Conservation (phyloP, 2,329 filamentous ascomycete genomes). For the Cryphonectria carpinicola region DNA sequence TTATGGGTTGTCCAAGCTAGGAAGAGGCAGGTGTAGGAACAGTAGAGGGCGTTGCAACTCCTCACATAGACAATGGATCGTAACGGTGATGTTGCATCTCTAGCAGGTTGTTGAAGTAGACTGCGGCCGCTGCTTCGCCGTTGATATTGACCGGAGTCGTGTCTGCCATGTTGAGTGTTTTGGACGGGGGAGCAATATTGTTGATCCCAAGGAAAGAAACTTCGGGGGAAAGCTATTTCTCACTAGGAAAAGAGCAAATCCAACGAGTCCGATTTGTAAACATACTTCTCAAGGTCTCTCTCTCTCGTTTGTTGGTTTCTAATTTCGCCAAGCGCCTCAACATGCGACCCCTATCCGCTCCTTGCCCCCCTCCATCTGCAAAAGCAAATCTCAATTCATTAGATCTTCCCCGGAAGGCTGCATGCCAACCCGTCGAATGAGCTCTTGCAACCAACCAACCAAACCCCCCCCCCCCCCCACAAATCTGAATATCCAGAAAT, state of each 20-base stretch:
- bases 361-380: not conserved
- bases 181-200: not conserved
- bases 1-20: not conserved
- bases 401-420: not conserved
- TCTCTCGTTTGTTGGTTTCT: not conserved
- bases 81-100: not conserved
- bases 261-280: not conserved
- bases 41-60: not conserved
- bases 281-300: not conserved
- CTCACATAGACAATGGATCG: not conserved
- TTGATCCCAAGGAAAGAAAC: not conserved
- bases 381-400: not conserved
- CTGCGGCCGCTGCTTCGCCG: not conserved
- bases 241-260: not conserved
- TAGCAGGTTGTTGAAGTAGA: not conserved
- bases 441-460: not conserved
- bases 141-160: not conserved
- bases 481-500: too few relatives aligned
- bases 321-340: not conserved
- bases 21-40: not conserved
- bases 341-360: not conserved
- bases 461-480: too few relatives aligned
- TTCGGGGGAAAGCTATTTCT: not conserved
- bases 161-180: not conserved
- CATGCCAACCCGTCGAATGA: not conserved